Evolutionary conservation across 805 yeast genomes (phyloP), one percentile per base, ranked within the genome.

Genomic region (Candida patagonica): DNA sequence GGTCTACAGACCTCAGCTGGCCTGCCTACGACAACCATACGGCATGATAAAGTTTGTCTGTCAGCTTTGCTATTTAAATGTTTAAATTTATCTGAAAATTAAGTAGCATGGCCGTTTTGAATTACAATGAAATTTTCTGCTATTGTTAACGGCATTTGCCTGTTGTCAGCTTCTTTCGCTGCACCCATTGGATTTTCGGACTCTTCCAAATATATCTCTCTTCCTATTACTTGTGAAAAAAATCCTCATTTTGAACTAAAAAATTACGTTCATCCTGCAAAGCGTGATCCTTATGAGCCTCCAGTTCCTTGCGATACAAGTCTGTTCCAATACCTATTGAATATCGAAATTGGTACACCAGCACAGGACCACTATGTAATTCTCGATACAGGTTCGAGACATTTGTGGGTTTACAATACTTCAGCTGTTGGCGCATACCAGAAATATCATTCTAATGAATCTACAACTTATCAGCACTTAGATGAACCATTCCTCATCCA

Each of bases 371-470:
- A 78, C 3, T 63, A 62, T 3, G 76, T 78, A 10, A 55, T 78
- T 23, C 55, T 81, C 8, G 89, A 81, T 50, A 80, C 88, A 1
- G 88, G 88, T 1, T 77, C 86, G 0, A 68, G 73, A 1, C 88
- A 80, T 54, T 54, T 80, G 30, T 79, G 84, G 84, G 35, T 48
- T 9, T 61, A 60, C 47, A 56, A 60, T 35, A 49, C 59, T 15
- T 37, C 47, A 16, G 49, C 49, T 42, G 35, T 49, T 30, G 32
- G 17, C 4, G 41, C 41, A 8, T 12, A 2, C 8, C 26, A 26
- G n/a, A 17, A 29, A 20, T 37, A 38, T 19, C 23, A 29, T 16
- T 12, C 31, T 12, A 20, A 36, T n/a, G 13, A 25, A 22, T 53
- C 57, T 12, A 40, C 51, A 6, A 45, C 59, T 9, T 53, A 50